Conservation (phyloP, 495 filamentous ascomycete genomes). For the Staphylotrichum tortipilum region DNA sequence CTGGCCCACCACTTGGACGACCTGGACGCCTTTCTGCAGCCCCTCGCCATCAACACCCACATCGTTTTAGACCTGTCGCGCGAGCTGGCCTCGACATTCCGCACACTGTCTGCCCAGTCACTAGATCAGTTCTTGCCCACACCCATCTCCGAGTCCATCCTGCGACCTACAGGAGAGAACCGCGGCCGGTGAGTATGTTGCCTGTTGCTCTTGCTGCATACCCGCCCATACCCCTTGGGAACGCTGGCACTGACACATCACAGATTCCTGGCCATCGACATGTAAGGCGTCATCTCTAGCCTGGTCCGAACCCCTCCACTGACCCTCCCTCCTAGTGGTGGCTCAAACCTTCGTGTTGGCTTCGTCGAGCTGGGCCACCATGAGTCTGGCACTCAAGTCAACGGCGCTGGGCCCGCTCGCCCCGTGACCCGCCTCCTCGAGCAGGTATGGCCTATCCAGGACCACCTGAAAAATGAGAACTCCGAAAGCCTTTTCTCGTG, state of each 20-base stretch:
- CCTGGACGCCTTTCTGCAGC: conserved; percentile 37
- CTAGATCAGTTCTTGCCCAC: conserved; percentile 69
- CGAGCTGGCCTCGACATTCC: conserved; percentile 53
- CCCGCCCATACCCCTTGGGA: too few species aligned
- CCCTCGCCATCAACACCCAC: conserved; percentile 34
- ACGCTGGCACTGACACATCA: conserved; percentile 7
- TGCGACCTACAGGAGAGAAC: conserved; percentile 50
- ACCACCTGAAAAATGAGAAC: conserved; percentile 68
- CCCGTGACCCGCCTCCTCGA: conserved; percentile 47
- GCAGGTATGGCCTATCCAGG: conserved; percentile 68
- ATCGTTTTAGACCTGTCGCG: conserved; percentile 52
- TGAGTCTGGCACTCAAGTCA: not conserved
- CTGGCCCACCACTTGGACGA: too few species aligned
- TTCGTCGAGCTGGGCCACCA: conserved; percentile 58
- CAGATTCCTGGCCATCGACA: conserved; percentile 69
- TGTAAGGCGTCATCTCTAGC: conserved; percentile 33
- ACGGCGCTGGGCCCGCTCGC: not conserved
- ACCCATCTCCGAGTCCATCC: conserved; percentile 56
- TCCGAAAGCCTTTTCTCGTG: conserved; percentile 68
- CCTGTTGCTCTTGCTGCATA: too few species aligned
- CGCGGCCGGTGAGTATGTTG: conserved; percentile 52
- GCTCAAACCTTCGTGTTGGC: conserved; percentile 70
- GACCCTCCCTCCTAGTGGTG: conserved; percentile 40
- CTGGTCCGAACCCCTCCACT: conserved; percentile 6
- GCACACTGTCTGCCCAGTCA: conserved; percentile 54